Base-by-base conservation (phyloP, 1,284 basidiomycete genomes). In the Schizophyllum amplum region DNA sequence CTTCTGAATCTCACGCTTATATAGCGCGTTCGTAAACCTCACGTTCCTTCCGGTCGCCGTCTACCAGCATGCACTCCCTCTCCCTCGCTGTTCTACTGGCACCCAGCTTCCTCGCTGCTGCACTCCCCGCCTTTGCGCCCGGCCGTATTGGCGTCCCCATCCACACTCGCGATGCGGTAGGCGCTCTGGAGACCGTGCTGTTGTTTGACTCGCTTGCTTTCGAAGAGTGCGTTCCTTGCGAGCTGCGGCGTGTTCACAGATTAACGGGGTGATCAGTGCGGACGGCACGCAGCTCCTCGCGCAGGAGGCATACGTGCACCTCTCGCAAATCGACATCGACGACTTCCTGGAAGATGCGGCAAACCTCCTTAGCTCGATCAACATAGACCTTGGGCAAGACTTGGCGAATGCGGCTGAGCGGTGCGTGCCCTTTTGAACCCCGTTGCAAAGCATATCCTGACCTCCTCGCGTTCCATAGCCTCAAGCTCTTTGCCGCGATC, bases 401-500 rank as follows among this genome's bases (percentile, higher is more conserved):
- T 17, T 42, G 3, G 33, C 33, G 33, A 42, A 42, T 9, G 33
- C 33, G 33, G 11, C 33, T 9, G 33, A 42, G 33, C 33, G 33
- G 33, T 42, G 13, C 27, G 27, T 33, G n/a, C n/a, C n/a, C n/a
- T n/a, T n/a, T n/a, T n/a, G n/a, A n/a, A n/a, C n/a, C n/a, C n/a
- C n/a, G n/a, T n/a, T n/a, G n/a, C n/a, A n/a, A n/a, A n/a, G n/a
- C n/a, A n/a, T n/a, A n/a, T n/a, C n/a, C n/a, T 9, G 2, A 42
- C 33, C 33, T 9, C 7, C 11, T n/a, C n/a, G 17, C 33, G 33
- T 17, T 42, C 17, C 33, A 33, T 13, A 42, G 74, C 7, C 49
- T 73, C 13, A 67, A 66, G 49, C 57, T 75, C 50, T 68, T 74
- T 48, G 67, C 62, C 2, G 68, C 73, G 4, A 54, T 71, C 7